phyloP scores from a whole-genome alignment of 1,139 yeast species.

The Saccharomyces pastorianus region DNA sequence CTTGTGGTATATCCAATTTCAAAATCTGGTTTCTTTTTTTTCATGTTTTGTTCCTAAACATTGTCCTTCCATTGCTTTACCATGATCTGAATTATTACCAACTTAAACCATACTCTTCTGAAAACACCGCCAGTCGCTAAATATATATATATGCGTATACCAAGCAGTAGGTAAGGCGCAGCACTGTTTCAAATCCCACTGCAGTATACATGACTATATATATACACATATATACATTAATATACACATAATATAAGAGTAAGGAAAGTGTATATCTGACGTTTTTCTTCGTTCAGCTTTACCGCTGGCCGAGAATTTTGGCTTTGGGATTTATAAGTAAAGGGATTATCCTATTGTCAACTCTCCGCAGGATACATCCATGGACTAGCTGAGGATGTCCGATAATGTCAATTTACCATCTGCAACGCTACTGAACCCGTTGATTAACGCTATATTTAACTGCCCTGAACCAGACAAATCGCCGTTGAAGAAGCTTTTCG shows the following conservation, averaged over 20 bases:
- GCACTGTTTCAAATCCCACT: background rate
- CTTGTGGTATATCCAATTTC: background rate
- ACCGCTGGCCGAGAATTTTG: background rate
- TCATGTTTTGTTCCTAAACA: background rate
- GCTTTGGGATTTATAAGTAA: background rate
- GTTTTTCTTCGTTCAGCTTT: background rate
- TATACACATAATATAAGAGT: background rate
- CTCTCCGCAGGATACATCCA: background rate
- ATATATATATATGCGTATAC: background rate
- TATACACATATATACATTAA: background rate
- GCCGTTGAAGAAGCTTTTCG: slow-evolving; percentile 43
- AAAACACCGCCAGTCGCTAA: background rate
- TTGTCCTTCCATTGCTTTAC: no score
- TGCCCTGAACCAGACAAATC: slow-evolving; percentile 49
- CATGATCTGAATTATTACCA: no score
- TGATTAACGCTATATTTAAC: slow-evolving; percentile 60
- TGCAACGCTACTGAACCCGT: slow-evolving; percentile 50
- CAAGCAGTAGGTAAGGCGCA: background rate
- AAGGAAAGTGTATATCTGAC: background rate
- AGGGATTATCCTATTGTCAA: background rate
- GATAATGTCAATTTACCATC: slow-evolving; percentile 30
- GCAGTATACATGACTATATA: background rate
- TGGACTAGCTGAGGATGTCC: background rate
- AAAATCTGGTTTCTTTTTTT: background rate
- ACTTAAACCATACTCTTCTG: background rate